Evolutionary conservation across 176 grass and related monocot genomes (phyloP).

Genomic region (Cenchrus fungigraminus): DNA sequence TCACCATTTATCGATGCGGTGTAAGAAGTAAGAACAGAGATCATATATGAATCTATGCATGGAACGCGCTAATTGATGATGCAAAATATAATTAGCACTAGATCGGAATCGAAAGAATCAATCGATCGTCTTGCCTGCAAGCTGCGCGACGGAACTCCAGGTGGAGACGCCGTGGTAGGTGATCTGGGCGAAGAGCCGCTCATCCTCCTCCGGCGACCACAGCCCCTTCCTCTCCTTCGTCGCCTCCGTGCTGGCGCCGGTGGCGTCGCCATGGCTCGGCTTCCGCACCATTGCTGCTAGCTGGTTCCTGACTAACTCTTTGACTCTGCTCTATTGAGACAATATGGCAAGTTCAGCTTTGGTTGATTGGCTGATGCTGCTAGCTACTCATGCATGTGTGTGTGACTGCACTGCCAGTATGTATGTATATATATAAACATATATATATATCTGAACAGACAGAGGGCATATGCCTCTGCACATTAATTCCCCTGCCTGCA

Average conservation of each 20-base stretch:
- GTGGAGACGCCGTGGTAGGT: constrained; percentile 57
- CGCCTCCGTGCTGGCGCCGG: background rate
- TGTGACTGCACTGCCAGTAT: constrained; percentile 9
- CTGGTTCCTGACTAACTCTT: background rate
- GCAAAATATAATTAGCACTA: background rate
- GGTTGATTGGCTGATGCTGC: background rate
- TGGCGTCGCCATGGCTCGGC: background rate
- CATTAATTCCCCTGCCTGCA: background rate
- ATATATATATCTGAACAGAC: background rate
- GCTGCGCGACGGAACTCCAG: constrained; percentile 67
- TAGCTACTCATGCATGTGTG: background rate
- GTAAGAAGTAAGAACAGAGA: background rate
- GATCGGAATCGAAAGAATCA: background rate
- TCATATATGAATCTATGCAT: background rate
- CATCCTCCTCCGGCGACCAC: constrained; percentile 72
- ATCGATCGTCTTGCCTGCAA: constrained; percentile 34
- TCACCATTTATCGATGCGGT: background rate
- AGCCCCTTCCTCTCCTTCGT: constrained; percentile 54
- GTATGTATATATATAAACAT: constrained; percentile 4
- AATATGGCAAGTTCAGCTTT: background rate
- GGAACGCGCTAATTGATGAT: background rate
- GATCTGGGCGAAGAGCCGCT: constrained; percentile 54
- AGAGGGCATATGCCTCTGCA: constrained; percentile 14
- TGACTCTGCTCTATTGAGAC: background rate
- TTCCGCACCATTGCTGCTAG: constrained; percentile 42